phyloP scores from a whole-genome alignment of 2,329 filamentous ascomycete genomes.

The Aspergillus sp. region DNA sequence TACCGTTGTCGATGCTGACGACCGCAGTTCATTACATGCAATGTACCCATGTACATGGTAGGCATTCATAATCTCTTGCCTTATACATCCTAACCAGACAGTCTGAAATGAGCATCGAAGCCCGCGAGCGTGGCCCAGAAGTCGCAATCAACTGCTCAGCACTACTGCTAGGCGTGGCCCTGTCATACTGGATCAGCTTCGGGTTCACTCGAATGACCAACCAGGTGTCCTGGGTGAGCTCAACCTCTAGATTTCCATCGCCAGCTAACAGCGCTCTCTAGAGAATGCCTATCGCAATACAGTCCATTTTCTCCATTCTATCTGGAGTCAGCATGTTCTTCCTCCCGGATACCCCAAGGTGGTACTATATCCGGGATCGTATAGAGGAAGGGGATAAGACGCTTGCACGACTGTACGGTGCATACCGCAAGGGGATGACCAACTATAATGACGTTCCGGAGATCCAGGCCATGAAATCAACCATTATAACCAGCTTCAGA shows the following conservation, averaged over 20 bases:
- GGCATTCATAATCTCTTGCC: not conserved
- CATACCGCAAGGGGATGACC: not conserved
- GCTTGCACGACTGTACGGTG: conserved; percentile 9
- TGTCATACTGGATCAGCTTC: not conserved
- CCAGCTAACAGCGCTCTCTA: not conserved
- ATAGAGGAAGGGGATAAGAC: not conserved
- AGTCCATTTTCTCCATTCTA: conserved; percentile 31
- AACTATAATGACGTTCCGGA: not conserved
- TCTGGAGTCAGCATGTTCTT: conserved; percentile 24
- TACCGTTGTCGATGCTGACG: not conserved
- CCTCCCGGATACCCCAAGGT: conserved; percentile 33
- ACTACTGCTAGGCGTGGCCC: not conserved
- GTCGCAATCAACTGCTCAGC: conserved; percentile 12
- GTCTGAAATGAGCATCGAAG: conserved; percentile 20
- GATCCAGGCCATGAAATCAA: not conserved
- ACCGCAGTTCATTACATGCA: conserved; percentile 26
- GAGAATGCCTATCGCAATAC: conserved; percentile 24
- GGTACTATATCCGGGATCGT: conserved; percentile 28
- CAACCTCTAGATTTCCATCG: not conserved
- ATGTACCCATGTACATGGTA: conserved; percentile 31
- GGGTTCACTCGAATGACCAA: not conserved
- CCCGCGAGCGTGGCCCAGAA: conserved; percentile 27
- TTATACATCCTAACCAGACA: not conserved
- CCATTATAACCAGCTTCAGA: not conserved
- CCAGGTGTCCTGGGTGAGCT: not conserved